A percentile compares a stretch with the other conserved stretches of the same genome.
These are phyloP conservation scores for Sugiyamaella sp. DNA, from an alignment of 1,139 yeast species.

Conservation along the genomic window DNA sequence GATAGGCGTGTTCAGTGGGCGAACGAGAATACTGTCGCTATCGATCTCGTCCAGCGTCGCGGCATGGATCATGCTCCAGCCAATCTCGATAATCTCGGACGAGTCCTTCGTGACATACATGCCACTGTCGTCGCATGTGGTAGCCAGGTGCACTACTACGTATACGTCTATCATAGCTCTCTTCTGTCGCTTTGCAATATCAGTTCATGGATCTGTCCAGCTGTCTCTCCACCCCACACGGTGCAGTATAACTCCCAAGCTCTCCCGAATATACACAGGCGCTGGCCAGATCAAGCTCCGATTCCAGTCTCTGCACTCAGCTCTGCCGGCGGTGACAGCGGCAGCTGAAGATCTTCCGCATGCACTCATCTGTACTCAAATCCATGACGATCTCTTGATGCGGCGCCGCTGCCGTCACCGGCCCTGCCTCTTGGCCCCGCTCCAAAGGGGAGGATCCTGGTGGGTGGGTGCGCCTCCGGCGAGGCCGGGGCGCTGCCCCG, in stretches of 20 bases:
- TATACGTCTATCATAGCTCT: slow-evolving; percentile 58
- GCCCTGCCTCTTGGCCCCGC: too few species aligned
- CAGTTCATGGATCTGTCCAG: background rate
- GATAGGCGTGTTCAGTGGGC: slow-evolving; percentile 69
- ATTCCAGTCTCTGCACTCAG: too few species aligned
- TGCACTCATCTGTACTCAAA: background rate
- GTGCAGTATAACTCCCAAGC: too few species aligned
- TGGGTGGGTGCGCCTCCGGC: too few species aligned
- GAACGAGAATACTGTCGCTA: slow-evolving; percentile 53
- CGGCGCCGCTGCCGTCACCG: background rate
- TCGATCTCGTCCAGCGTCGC: slow-evolving; percentile 40
- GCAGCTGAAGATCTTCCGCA: background rate
- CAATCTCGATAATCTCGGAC: slow-evolving; percentile 65
- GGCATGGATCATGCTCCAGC: slow-evolving; percentile 60
- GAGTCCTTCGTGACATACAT: slow-evolving; percentile 63
- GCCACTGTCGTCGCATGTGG: slow-evolving; percentile 70
- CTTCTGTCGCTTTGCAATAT: background rate
- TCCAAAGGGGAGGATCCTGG: too few species aligned
- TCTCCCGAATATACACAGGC: too few species aligned
- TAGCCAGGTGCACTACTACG: slow-evolving; percentile 63
- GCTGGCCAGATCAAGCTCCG: too few species aligned
- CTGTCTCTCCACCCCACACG: too few species aligned
- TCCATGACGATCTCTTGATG: slow-evolving; percentile 3
- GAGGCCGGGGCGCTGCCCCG: too few species aligned
- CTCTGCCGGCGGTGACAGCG: too few species aligned